Evolutionary conservation across 441 rosid species (phyloP).

Genomic region (Lepidium campestre): DNA sequence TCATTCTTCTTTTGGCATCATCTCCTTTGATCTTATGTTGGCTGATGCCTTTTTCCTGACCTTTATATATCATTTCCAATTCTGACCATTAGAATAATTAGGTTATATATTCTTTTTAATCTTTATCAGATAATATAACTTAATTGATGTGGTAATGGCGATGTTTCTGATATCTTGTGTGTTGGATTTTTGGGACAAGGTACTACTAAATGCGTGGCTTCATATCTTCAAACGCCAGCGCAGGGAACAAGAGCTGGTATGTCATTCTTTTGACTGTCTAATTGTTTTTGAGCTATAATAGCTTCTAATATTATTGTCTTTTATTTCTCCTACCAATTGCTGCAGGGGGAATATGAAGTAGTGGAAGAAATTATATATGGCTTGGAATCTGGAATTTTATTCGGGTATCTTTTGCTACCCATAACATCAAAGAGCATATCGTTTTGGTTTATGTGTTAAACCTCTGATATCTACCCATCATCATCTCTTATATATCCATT

Average conservation of each 20-base stretch:
- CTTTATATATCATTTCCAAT: not conserved
- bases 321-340: not conserved
- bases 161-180: slow-evolving; percentile 9
- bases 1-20: slow-evolving; percentile 3
- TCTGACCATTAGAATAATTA: not conserved
- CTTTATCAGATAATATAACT: not conserved
- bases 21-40: not conserved
- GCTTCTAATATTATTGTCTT: not conserved
- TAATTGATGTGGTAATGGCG: not conserved
- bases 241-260: slow-evolving; percentile 82
- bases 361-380: slow-evolving; percentile 97
- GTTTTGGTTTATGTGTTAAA: not conserved
- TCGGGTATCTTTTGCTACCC: slow-evolving; percentile 51
- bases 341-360: slow-evolving; percentile 89
- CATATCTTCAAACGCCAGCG: slow-evolving; percentile 73
- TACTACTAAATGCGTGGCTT: slow-evolving; percentile 86
- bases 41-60: not conserved
- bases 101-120: not conserved
- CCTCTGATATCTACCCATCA: not conserved
- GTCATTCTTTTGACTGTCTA: not conserved
- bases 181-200: slow-evolving; percentile 34
- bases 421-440: slow-evolving; percentile 2
- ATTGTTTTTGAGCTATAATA: not conserved
- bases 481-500: not conserved
- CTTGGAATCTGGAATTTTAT: slow-evolving; percentile 89